These are phyloP conservation scores for Russula dissimulans DNA, from an alignment of 768 basidiomycete species.

Conservation along the genomic window DNA sequence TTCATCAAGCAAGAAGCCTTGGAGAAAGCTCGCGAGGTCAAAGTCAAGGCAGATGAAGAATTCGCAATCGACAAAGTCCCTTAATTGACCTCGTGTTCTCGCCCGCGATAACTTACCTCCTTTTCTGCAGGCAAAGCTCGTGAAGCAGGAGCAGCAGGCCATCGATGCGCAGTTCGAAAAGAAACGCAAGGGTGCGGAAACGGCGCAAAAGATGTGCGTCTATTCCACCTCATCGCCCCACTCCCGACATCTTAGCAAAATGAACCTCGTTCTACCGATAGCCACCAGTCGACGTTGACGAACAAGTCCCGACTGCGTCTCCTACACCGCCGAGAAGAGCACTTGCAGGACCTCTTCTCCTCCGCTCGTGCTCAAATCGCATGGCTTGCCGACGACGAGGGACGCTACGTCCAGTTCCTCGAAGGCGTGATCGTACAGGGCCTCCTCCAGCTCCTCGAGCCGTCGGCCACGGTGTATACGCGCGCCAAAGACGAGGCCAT, in stretches of 20 bases:
- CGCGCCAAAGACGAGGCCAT: conserved; percentile 58
- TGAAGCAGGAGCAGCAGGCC: conserved; percentile 89
- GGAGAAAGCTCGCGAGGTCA: conserved; percentile 96
- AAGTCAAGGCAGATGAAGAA: conserved; percentile 96
- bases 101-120: neutral
- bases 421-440: conserved; percentile 82
- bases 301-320: conserved; percentile 92
- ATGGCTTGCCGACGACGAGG: conserved; percentile 52
- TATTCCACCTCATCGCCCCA: neutral
- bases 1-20: conserved; percentile 99
- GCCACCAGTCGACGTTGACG: conserved; percentile 90
- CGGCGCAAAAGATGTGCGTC: conserved; percentile 90
- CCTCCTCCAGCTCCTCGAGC: conserved; percentile 73
- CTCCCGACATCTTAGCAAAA: neutral
- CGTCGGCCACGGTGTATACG: conserved; percentile 52
- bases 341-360: conserved; percentile 81
- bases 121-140: conserved; percentile 74
- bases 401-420: conserved; percentile 72
- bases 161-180: conserved; percentile 95
- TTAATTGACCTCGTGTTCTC: neutral
- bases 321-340: conserved; percentile 85
- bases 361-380: conserved; percentile 56
- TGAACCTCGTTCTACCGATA: conserved; percentile 24
- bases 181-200: conserved; percentile 89
- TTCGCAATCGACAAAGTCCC: conserved; percentile 95